Percentiles rank a stretch among this genome's conserved stretches.
These are phyloP conservation scores for Tylopilus orsonianus DNA, from an alignment of 1,284 basidiomycete genomes.

Conservation along the genomic window DNA sequence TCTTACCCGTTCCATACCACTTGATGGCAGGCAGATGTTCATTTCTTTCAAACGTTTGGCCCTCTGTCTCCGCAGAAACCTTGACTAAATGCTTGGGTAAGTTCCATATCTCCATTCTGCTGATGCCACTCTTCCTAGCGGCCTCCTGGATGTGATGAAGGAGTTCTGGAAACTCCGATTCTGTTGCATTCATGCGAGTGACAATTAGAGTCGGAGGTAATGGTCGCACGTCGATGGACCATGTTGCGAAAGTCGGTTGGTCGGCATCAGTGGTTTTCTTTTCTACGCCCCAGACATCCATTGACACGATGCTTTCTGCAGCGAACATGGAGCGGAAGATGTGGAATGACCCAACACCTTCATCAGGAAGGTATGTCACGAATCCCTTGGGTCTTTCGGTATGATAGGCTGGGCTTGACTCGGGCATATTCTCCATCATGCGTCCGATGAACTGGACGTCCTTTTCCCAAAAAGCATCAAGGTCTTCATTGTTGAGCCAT, in stretches of 20 bases:
- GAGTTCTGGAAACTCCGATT: conserved; percentile 40
- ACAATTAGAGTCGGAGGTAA: conserved; percentile 44
- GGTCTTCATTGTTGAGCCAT: conserved; percentile 16
- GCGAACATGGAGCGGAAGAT: conserved; percentile 15
- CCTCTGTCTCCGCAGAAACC: conserved; percentile 38
- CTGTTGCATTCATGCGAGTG: conserved; percentile 46
- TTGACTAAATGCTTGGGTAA: conserved; percentile 38
- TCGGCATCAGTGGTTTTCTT: conserved; percentile 10
- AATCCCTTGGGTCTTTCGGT: conserved; percentile 14
- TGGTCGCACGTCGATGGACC: conserved; percentile 47
- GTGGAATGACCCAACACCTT: conserved; percentile 22
- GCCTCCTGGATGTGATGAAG: conserved; percentile 39
- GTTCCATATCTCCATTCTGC: conserved; percentile 58
- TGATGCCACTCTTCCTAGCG: conserved; percentile 41
- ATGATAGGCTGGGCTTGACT: conserved; percentile 6
- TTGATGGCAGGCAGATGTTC: conserved; percentile 56
- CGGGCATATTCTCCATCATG: conserved; percentile 14
- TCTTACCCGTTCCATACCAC: conserved; percentile 51
- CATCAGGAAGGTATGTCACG: conserved; percentile 20
- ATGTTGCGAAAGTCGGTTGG: conserved; percentile 45
- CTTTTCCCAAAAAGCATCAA: conserved; percentile 16
- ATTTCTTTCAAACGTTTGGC: conserved; percentile 39
- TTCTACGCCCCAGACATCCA: conserved; percentile 42
- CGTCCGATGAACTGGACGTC: conserved; percentile 30
- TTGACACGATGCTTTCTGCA: conserved; percentile 13